Evolutionary conservation across 164 flowering plant genomes (phyloP), one percentile per base, ranked within the genome.

Genomic region (Euptelea pleiosperma): DNA sequence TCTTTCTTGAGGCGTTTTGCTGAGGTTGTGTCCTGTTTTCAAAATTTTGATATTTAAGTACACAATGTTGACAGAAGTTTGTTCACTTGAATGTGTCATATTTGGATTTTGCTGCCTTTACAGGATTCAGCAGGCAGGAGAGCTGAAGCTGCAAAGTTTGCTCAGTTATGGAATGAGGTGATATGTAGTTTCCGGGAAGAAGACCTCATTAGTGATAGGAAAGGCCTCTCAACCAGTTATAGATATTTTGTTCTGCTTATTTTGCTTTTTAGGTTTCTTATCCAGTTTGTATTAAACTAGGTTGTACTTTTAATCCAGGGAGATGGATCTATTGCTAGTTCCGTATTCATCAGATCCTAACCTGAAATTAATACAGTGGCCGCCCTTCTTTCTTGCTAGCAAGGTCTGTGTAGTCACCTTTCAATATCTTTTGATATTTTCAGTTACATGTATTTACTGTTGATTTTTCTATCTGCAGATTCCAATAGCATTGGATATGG

Each of bases 161-260:
- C 93, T 70, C 97, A 87, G 67, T 57, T 90, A 36, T 90, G 97
- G 97, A 90, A 87, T 77, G 93, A 90, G 77, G 68, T 90, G 16
- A 85, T 90, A 41, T 71, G 81, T 60, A 72, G 91, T 68, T 87
- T 87, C 68, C 91, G 97, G 9, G 95, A 87, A 74, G 95, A 90
- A 66, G 97, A 90, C 69, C 77, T 90, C 31, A 78, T 91, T 44
- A 86, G 87, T 73, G 93, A 91, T 77, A 82, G 91, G 97, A 63
- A 79, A 77, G 76, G 67, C 71, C 60, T 30, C 68, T 39, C 7
- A 45, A 30, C 31, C 21, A 28, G 33, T 19, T 49, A 18, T 62
- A 57, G 1, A 39, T 37, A 15, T 47, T 30, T 18, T 44, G 14
- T 66, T 50, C 46, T 48, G 36, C 3, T 16, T 60, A 10, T 21